Percentiles rank a stretch among this genome's conserved stretches.
Conservation (phyloP, 345 rosid genomes). For the Corchorus olitorius region DNA sequence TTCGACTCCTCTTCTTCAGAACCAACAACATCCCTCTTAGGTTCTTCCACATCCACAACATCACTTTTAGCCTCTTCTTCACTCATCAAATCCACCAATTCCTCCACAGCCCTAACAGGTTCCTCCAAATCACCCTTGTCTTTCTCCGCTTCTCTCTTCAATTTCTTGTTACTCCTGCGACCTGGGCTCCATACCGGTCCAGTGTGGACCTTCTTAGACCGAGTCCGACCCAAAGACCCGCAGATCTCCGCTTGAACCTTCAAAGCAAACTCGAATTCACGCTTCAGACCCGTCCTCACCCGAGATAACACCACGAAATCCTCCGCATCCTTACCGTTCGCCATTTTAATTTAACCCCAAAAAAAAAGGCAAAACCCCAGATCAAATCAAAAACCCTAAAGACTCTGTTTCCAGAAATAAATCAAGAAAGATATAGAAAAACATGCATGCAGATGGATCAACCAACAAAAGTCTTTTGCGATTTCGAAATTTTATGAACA, state of each 20-base stretch:
- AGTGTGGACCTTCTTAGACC: constrained; percentile 42
- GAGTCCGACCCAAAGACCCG: constrained; percentile 78
- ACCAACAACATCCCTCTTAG: constrained; percentile 30
- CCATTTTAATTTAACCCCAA: constrained; percentile 34
- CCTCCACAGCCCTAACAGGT: constrained; percentile 23
- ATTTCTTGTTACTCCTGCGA: constrained; percentile 29
- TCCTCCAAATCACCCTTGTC: constrained; percentile 23
- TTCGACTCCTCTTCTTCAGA: constrained; percentile 21
- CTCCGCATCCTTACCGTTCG: constrained; percentile 54
- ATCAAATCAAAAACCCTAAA: constrained; percentile 9
- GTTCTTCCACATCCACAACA: constrained; percentile 62
- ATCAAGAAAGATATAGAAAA: not conserved
- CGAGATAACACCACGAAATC: constrained; percentile 52
- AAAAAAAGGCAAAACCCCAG: not conserved
- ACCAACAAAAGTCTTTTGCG: not conserved
- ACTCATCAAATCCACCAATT: constrained; percentile 28
- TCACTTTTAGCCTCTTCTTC: constrained; percentile 81
- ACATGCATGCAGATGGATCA: not conserved
- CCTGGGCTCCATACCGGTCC: constrained; percentile 7
- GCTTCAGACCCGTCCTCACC: constrained; percentile 78
- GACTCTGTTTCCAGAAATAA: not conserved
- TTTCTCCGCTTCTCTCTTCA: constrained; percentile 31
- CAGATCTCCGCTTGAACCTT: constrained; percentile 80
- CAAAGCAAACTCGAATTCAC: constrained; percentile 84
- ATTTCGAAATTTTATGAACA: not conserved